Base-by-base conservation (phyloP, 768 basidiomycete species). In the Grammothele lineata region DNA sequence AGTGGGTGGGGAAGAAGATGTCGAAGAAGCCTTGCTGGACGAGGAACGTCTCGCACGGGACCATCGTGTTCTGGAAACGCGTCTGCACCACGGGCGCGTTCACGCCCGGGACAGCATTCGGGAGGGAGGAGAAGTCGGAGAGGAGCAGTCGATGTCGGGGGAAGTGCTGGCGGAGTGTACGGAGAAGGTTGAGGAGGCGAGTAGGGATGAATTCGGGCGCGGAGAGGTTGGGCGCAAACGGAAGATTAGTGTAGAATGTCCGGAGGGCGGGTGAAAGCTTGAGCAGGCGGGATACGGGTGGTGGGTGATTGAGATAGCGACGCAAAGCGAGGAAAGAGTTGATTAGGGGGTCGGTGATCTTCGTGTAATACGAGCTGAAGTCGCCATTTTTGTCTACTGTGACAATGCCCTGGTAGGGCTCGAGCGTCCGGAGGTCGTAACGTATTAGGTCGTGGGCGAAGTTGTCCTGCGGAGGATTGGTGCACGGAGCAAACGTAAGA, bases 21-120 rank as follows among this genome's bases (percentile, higher is more conserved):
- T 99, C 96, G 65, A 99, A 99, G 70, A 84, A 94, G 7, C 96
- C 96, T 60, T 88, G 95, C 57, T 83, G 84, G 48, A 99, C 96
- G 57, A 95, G 81, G 47, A 96, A 76, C 12, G 90, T 97, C 53
- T 83, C 75, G 59, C 91, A 93, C 4, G 96, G 88, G 2, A 98
- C 85, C 59, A 89, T 93, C 38, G 78, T 77, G 50, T 86, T 87
- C 37, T 79, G 81, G 62, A 87, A 85, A 42, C 92, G 80, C 21
- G 96, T 97, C 69, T 99, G 96, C 19, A 98, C 96, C 19, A 98
- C 96, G 10, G 96, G 96, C 4, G 87, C 89, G 56, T 76, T 81
- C 35, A 56, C 53, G 1, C 91, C 92, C 2, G 79, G 76, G 9
- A 98, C 83, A 0, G 91, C 74, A 52, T 98, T 90, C 0, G 93